A percentile compares a stretch with the other conserved stretches of the same genome.
phyloP scores from a whole-genome alignment of 495 filamentous ascomycete genomes.

The Cairneyella variabilis region DNA sequence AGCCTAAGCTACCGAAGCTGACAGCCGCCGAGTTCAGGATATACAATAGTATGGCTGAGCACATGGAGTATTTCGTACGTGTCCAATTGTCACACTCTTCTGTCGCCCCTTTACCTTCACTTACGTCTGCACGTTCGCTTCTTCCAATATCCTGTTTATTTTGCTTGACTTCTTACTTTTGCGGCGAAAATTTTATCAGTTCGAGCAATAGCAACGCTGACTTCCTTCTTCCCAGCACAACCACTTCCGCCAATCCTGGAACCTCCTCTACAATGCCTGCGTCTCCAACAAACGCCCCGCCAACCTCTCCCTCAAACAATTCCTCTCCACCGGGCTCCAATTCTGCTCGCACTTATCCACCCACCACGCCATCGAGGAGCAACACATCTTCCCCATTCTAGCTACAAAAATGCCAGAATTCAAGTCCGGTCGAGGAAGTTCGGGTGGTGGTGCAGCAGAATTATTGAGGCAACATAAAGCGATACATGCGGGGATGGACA shows the following conservation, averaged over 20 bases:
- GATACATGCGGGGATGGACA: constrained; percentile 80
- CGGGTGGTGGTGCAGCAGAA: constrained; percentile 58
- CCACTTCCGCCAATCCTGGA: constrained; percentile 73
- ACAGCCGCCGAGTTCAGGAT: constrained; percentile 21
- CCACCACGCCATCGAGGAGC: constrained; percentile 85
- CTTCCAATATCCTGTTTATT: no score
- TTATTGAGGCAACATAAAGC: constrained; percentile 72
- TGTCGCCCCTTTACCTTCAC: no score
- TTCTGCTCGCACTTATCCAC: constrained; percentile 66
- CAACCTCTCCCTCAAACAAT: constrained; percentile 57
- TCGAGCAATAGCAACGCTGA: background rate
- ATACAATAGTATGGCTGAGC: constrained; percentile 17
- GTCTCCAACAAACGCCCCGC: constrained; percentile 46
- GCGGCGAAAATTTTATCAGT: background rate
- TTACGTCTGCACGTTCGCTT: no score
- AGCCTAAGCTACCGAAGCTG: constrained; percentile 10
- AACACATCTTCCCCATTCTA: constrained; percentile 74
- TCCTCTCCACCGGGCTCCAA: constrained; percentile 58
- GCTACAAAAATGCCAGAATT: constrained; percentile 82
- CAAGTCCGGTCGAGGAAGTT: constrained; percentile 29
- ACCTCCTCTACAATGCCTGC: constrained; percentile 58
- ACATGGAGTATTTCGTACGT: constrained; percentile 76
- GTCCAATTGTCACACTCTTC: background rate
- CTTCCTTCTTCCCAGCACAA: constrained; percentile 49
- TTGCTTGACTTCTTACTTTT: background rate